Percentiles rank a stretch among this genome's conserved stretches.
Evolutionary conservation across 352 stramenopile genomes (phyloP).

Genomic region (Pythium apleroticum): DNA sequence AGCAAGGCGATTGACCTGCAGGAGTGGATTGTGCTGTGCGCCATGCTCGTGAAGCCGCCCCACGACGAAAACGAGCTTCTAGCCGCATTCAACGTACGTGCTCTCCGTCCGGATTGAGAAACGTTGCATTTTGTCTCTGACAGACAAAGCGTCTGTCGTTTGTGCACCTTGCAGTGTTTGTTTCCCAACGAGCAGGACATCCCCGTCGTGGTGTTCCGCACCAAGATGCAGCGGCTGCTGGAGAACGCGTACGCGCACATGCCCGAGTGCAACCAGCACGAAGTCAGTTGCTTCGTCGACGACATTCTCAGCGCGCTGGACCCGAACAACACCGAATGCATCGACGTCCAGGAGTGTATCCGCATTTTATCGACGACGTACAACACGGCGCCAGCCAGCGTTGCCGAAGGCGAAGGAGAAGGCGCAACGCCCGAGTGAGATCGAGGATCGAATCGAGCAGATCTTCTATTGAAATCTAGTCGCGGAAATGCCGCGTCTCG

Average conservation of each 20-base stretch:
- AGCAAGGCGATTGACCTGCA: slow-evolving; percentile 71
- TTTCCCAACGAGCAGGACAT: slow-evolving; percentile 67
- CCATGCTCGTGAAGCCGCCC: slow-evolving; percentile 54
- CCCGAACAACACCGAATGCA: slow-evolving; percentile 70
- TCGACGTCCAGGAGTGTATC: slow-evolving; percentile 70
- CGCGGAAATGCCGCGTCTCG: slow-evolving; percentile 63
- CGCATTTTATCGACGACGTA: slow-evolving; percentile 57
- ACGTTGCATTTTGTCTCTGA: too few relatives aligned
- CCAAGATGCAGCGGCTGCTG: slow-evolving; percentile 68
- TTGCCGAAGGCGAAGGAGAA: slow-evolving; percentile 3
- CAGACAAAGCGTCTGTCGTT: neutral
- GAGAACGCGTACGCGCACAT: slow-evolving; percentile 64
- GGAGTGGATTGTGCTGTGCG: slow-evolving; percentile 68
- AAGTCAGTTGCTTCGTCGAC: slow-evolving; percentile 72
- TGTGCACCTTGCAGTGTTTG: slow-evolving; percentile 33
- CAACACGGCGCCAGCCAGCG: slow-evolving; percentile 28
- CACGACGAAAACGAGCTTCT: slow-evolving; percentile 53
- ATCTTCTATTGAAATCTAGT: slow-evolving; percentile 28
- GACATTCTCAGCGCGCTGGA: slow-evolving; percentile 67
- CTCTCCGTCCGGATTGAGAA: neutral
- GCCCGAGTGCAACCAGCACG: slow-evolving; percentile 63
- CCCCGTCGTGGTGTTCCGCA: slow-evolving; percentile 59
- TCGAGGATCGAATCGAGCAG: neutral
- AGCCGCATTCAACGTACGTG: slow-evolving; percentile 52
- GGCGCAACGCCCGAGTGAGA: neutral